These are phyloP conservation scores for Carex littledalei DNA, from an alignment of 176 grass and related monocot genomes.

Conservation along the genomic window DNA sequence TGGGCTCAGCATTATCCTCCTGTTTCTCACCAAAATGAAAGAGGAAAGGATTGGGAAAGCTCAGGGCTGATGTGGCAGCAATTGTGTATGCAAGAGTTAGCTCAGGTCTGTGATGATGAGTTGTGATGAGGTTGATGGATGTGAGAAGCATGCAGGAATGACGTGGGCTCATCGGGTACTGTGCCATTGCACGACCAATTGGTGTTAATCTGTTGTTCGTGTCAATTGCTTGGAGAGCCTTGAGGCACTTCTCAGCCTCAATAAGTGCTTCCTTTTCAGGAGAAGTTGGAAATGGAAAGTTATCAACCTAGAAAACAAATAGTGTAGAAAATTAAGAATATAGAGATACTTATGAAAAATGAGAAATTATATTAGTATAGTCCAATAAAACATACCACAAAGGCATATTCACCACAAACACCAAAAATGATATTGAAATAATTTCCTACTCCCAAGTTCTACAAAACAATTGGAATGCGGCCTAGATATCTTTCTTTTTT, in stretches of 20 bases:
- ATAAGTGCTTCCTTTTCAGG: constrained; percentile 64
- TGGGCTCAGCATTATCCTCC: constrained; percentile 25
- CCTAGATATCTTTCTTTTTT: neutral
- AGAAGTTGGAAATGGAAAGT: constrained; percentile 91
- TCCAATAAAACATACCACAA: neutral
- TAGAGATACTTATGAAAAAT: neutral
- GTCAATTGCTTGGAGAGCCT: constrained; percentile 75
- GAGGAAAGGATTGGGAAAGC: constrained; percentile 81
- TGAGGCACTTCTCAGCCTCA: constrained; percentile 80
- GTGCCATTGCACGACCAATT: constrained; percentile 82
- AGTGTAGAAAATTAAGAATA: neutral
- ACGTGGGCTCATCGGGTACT: constrained; percentile 81
- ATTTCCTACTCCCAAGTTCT: neutral
- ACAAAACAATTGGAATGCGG: neutral
- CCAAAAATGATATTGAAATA: neutral
- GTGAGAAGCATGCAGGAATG: constrained; percentile 91
- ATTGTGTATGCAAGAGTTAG: constrained; percentile 58
- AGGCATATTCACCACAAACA: neutral
- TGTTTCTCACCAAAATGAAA: constrained; percentile 41
- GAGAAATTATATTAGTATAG: neutral
- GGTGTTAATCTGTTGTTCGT: constrained; percentile 46
- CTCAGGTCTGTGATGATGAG: constrained; percentile 45
- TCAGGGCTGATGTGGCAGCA: constrained; percentile 78
- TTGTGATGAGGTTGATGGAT: constrained; percentile 67
- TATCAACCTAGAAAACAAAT: constrained; percentile 52